These are phyloP conservation scores for Chlorella sp. DNA, from an alignment of 139 green algal species.

Conservation along the genomic window DNA sequence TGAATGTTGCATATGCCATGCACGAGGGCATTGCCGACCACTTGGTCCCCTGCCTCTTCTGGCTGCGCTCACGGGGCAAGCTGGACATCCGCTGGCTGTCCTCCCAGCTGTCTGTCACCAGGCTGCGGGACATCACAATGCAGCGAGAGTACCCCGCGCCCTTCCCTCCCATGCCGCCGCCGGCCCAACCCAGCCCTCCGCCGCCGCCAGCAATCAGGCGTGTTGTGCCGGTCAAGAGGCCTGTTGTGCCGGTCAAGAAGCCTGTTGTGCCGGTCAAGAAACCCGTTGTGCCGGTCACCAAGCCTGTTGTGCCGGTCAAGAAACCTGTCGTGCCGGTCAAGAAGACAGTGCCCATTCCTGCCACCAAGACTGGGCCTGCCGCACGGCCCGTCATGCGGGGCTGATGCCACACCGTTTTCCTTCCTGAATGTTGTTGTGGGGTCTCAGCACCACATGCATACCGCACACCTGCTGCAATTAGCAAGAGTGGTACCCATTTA, in stretches of 20 bases:
- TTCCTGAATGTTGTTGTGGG: too few species aligned
- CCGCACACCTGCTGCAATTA: too few species aligned
- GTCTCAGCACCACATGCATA: too few species aligned
- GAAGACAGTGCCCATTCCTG: too few species aligned
- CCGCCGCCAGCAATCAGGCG: not conserved
- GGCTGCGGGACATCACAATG: not conserved
- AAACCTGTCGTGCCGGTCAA: too few species aligned
- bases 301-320: not conserved
- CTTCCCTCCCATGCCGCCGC: not conserved
- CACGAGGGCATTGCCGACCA: constrained; percentile 34
- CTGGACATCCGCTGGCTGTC: constrained; percentile 11
- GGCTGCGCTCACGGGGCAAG: constrained; percentile 1
- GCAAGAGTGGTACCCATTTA: too few species aligned
- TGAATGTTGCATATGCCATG: constrained; percentile 28
- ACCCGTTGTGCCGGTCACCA: not conserved
- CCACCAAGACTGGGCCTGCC: too few species aligned
- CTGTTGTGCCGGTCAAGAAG: not conserved
- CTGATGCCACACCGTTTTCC: too few species aligned
- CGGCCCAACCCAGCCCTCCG: not conserved
- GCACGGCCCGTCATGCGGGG: too few species aligned
- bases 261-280: not conserved
- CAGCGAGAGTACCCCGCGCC: not conserved
- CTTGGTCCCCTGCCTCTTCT: constrained; percentile 28
- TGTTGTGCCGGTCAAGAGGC: not conserved
- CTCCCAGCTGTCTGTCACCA: not conserved